Evolutionary conservation across 2,329 filamentous ascomycete genomes (phyloP), one percentile per base, ranked within the genome.

Genomic region (Penicillium thymicola): DNA sequence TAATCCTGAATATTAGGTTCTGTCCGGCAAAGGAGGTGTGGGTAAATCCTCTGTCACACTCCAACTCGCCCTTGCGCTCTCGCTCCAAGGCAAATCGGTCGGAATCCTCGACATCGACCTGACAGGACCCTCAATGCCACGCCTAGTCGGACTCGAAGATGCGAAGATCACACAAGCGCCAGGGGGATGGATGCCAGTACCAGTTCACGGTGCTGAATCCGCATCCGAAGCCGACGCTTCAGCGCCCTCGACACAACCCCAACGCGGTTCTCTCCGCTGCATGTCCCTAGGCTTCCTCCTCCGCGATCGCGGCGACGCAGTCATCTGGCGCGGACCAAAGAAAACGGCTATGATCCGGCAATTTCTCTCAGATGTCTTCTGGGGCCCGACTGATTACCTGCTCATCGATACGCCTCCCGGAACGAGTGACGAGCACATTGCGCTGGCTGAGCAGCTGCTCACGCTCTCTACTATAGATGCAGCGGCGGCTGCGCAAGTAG

Each of bases 321-420:
- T 99, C 0, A 94, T 99, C 38, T 99, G 94, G 94, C 85, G 94
- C 51, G 94, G 94, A 0, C 94, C 94, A 2, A 99, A 99, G 77
- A 99, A 99, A 79, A 99, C 94, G 5, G 94, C 94, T 49, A 99
- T 99, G 94, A 91, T 99, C 57, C 86, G 92, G 40, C 94, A 99
- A 73, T 99, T 99, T 71, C 80, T 99, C 28, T 89, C 89, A 1
- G 92, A 97, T 69, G 92, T 97, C 5, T 81, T 90, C 30, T 97
- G 94, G 94, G 83, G 80, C 0, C 83, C 87, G 25, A 85, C 90
- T n/a, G 93, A 97, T 72, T 97, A 90, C 70, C 81, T 99, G 0
- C 83, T 99, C 57, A 90, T 99, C 69, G 94, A 99, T 74, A 99
- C 94, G 3, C 94, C 94, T 13, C 94, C 94, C 0, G 94, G 94